Evolutionary conservation across 2,329 filamentous ascomycete genomes (phyloP).

Genomic region (Alternaria triticina): DNA sequence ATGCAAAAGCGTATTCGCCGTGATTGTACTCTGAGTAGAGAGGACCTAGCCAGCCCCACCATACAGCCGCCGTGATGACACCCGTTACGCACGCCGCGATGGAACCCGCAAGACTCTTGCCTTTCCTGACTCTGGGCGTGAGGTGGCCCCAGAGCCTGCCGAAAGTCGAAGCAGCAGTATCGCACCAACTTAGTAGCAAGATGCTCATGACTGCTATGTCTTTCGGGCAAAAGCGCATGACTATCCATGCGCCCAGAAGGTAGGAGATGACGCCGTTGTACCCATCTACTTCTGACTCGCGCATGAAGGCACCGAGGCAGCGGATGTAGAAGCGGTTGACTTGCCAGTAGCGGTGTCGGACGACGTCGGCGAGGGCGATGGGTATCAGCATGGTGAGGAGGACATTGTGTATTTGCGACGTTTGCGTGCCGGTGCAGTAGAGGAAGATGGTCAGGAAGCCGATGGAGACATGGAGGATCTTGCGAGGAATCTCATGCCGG

Average conservation of each 20-base stretch:
- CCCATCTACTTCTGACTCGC: conserved; percentile 89
- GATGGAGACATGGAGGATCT: conserved; percentile 92
- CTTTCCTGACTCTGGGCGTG: conserved; percentile 81
- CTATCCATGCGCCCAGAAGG: conserved; percentile 85
- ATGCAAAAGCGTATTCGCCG: conserved; percentile 73
- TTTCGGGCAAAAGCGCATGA: conserved; percentile 87
- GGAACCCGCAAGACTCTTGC: conserved; percentile 91
- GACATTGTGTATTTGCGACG: conserved; percentile 79
- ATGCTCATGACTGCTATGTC: conserved; percentile 90
- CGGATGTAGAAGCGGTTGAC: conserved; percentile 90
- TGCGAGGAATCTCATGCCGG: conserved; percentile 95
- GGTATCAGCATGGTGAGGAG: conserved; percentile 82
- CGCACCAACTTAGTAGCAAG: conserved; percentile 93
- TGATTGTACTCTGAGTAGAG: conserved; percentile 42
- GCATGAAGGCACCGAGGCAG: conserved; percentile 88
- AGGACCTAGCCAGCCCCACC: conserved; percentile 87
- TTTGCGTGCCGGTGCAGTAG: conserved; percentile 80
- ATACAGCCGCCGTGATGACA: conserved; percentile 79
- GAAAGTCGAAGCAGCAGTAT: conserved; percentile 94
- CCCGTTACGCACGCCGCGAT: conserved; percentile 83
- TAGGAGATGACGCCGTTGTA: conserved; percentile 99
- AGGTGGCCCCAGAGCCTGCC: conserved; percentile 88
- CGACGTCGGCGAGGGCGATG: conserved; percentile 79
- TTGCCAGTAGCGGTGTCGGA: conserved; percentile 80
- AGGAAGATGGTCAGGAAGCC: conserved; percentile 91